phyloP scores from a whole-genome alignment of 306 rosid species.

The Benincasa hispida region DNA sequence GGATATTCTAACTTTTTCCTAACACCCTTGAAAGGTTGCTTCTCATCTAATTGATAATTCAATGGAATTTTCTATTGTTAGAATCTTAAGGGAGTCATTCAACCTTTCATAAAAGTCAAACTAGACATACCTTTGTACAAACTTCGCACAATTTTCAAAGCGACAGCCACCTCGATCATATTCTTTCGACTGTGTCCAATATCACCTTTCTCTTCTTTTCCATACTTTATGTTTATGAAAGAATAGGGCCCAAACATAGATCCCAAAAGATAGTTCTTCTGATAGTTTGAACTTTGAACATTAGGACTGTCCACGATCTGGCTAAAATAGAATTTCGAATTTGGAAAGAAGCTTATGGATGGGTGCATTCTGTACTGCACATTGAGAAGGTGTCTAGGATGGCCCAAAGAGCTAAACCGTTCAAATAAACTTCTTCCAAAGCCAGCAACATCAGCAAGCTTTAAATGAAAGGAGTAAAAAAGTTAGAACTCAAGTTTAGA shows the following conservation, averaged over 20 bases:
- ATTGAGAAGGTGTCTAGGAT: conserved; percentile 42
- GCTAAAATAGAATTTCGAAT: conserved; percentile 36
- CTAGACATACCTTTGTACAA: conserved; percentile 40
- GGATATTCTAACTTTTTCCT: too few species aligned
- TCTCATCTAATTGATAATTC: too few species aligned
- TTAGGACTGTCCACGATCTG: conserved; percentile 42
- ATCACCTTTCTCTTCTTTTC: conserved; percentile 61
- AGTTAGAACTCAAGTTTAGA: background rate
- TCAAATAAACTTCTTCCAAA: conserved; percentile 72
- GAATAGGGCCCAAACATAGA: conserved; percentile 69
- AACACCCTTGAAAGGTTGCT: too few species aligned
- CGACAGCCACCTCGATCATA: conserved; percentile 55
- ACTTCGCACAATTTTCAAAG: conserved; percentile 31
- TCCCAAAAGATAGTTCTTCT: conserved; percentile 37
- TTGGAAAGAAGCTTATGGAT: conserved; percentile 57
- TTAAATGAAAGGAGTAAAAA: background rate
- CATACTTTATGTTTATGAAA: conserved; percentile 52
- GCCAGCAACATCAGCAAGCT: conserved; percentile 47
- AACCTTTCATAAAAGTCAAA: background rate
- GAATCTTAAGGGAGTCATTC: background rate
- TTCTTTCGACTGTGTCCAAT: conserved; percentile 55
- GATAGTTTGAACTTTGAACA: conserved; percentile 28
- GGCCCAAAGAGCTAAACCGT: conserved; percentile 36
- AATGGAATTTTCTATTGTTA: too few species aligned
- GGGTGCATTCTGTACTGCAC: conserved; percentile 84